These are phyloP conservation scores for Eimeria acervulina DNA, from an alignment of 169 alveolate genomes.

Conservation along the genomic window DNA sequence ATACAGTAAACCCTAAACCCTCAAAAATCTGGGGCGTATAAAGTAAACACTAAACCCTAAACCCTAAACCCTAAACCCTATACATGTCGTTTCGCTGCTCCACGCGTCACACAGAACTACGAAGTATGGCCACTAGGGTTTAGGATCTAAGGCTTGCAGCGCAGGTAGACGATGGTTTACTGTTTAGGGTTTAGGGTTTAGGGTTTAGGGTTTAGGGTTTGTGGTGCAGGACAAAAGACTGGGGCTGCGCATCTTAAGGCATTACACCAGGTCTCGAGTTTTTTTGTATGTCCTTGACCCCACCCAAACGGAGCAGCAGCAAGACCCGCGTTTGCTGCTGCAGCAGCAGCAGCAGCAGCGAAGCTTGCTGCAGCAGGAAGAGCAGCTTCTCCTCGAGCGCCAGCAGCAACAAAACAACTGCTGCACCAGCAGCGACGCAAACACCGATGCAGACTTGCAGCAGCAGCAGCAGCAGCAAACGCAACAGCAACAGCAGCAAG, in stretches of 20 bases:
- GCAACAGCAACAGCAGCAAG: conserved; percentile 29
- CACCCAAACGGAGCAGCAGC: conserved; percentile 34
- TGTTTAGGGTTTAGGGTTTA: not conserved
- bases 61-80: conserved; percentile 15
- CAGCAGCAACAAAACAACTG: not conserved
- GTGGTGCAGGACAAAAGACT: conserved; percentile 71
- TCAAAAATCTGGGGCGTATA: too few relatives aligned
- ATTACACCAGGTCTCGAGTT: conserved; percentile 75
- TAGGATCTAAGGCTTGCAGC: not conserved
- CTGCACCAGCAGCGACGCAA: too few relatives aligned
- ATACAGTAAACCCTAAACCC: conserved; percentile 40
- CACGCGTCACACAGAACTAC: too few relatives aligned
- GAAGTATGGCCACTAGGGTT: not conserved
- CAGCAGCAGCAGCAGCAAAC: not conserved
- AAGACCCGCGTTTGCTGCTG: not conserved
- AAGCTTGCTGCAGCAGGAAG: not conserved
- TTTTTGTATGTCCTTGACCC: conserved; percentile 82
- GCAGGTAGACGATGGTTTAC: too few relatives aligned
- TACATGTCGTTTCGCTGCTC: too few relatives aligned
- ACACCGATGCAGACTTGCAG: too few relatives aligned
- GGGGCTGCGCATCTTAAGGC: conserved; percentile 84
- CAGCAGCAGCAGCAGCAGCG: not conserved
- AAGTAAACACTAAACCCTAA: conserved; percentile 7
- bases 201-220: not conserved
- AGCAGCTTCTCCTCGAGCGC: not conserved